phyloP scores from a whole-genome alignment of 2,329 filamentous ascomycete genomes.

The Acephala macrosclerotiorum region DNA sequence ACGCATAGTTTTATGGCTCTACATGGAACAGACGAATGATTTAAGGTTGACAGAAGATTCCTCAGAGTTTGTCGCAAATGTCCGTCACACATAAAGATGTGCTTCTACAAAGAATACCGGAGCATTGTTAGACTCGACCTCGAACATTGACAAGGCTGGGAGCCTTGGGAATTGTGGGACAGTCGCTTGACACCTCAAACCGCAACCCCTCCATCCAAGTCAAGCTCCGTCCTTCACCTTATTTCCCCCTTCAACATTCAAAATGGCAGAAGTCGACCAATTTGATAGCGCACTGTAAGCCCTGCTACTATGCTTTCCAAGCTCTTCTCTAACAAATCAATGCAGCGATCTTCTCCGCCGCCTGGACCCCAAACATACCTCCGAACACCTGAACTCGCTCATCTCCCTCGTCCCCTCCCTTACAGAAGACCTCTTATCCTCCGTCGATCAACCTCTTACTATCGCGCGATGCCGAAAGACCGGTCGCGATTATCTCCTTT shows the following conservation, averaged over 20 bases:
- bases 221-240: constrained; percentile 4
- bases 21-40: neutral
- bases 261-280: constrained; percentile 45
- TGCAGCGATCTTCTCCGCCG: constrained; percentile 95
- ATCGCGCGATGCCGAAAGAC: constrained; percentile 86
- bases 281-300: constrained; percentile 47
- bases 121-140: neutral
- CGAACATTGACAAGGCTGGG: neutral
- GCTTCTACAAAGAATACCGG: neutral
- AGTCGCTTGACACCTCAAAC: constrained; percentile 8
- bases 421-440: constrained; percentile 96
- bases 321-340: constrained; percentile 54
- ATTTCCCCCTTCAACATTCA: constrained; percentile 16
- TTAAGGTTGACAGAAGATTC: too few relatives aligned
- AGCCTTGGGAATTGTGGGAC: neutral
- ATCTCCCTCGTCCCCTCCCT: constrained; percentile 89
- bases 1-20: neutral
- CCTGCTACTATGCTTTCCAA: neutral
- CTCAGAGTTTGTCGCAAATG: neutral
- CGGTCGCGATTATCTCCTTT: constrained; percentile 94
- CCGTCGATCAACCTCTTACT: constrained; percentile 93
- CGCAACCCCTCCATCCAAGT: constrained; percentile 13
- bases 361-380: constrained; percentile 92
- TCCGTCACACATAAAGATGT: neutral
- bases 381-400: constrained; percentile 86